Conservation (phyloP, 306 rosid genomes). For the Casuarina equisetifolia region DNA sequence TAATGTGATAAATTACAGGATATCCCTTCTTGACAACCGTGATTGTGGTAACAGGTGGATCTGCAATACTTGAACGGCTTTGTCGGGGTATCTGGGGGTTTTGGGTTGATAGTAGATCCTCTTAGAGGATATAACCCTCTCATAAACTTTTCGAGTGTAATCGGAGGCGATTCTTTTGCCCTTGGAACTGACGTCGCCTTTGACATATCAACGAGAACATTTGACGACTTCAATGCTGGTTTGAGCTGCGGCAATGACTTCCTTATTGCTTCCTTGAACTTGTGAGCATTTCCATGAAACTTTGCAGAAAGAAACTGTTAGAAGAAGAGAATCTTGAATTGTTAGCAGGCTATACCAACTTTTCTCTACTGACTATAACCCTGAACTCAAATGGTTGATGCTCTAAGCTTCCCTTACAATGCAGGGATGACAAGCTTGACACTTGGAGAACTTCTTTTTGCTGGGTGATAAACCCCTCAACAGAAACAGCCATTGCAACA, state of each 20-base stretch:
- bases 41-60: conserved; percentile 49
- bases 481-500: conserved; percentile 61
- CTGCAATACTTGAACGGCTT: conserved; percentile 46
- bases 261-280: conserved; percentile 52
- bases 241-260: conserved; percentile 45
- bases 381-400: conserved; percentile 6
- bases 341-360: too few species aligned
- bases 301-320: conserved; percentile 10
- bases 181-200: conserved; percentile 51
- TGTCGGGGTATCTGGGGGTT: conserved; percentile 56
- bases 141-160: conserved; percentile 41
- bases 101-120: conserved; percentile 46
- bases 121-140: conserved; percentile 40
- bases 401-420: conserved; percentile 24
- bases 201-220: conserved; percentile 45
- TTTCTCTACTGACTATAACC: conserved; percentile 3
- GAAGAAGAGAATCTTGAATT: not conserved
- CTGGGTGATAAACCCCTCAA: conserved; percentile 50
- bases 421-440: conserved; percentile 65
- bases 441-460: conserved; percentile 49
- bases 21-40: not conserved
- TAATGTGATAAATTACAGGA: not conserved
- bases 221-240: conserved; percentile 50
- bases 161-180: conserved; percentile 49
- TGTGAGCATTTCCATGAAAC: conserved; percentile 48